Conservation (phyloP, 2,329 filamentous ascomycete species). For the Fusarium sp. region DNA sequence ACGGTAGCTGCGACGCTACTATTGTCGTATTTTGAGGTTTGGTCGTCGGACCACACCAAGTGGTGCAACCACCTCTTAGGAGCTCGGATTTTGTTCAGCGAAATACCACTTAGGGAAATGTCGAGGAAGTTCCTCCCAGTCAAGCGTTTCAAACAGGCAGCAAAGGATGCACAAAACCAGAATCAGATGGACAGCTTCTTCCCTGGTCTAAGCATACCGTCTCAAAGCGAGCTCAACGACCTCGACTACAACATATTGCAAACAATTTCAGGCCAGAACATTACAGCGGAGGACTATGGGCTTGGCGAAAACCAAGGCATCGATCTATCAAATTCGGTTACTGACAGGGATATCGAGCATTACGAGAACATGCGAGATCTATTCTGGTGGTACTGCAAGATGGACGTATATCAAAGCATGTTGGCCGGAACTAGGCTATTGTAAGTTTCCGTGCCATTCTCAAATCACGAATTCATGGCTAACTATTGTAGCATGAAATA, state of each 20-base stretch:
- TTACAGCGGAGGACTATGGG: constrained; percentile 56
- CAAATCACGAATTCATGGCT: constrained; percentile 19
- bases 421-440: constrained; percentile 86
- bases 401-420: constrained; percentile 92
- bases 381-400: constrained; percentile 96
- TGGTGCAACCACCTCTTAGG: constrained; percentile 95
- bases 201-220: constrained; percentile 39
- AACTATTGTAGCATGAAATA: constrained; percentile 75
- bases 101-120: constrained; percentile 82
- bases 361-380: constrained; percentile 87
- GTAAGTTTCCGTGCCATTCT: constrained; percentile 67
- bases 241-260: constrained; percentile 59
- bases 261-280: constrained; percentile 56
- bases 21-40: constrained; percentile 92
- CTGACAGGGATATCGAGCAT: constrained; percentile 76
- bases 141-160: constrained; percentile 58
- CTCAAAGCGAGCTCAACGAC: constrained; percentile 50
- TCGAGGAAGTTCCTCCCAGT: constrained; percentile 76
- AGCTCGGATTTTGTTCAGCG: constrained; percentile 82
- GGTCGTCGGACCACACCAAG: constrained; percentile 92
- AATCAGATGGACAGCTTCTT: constrained; percentile 49
- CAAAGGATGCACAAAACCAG: constrained; percentile 54
- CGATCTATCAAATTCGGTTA: constrained; percentile 48
- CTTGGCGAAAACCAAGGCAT: constrained; percentile 49
- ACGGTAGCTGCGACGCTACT: constrained; percentile 91